Evolutionary conservation across 192 early-diverging fungal species (phyloP).

Genomic region (Backusella liffmaniae): DNA sequence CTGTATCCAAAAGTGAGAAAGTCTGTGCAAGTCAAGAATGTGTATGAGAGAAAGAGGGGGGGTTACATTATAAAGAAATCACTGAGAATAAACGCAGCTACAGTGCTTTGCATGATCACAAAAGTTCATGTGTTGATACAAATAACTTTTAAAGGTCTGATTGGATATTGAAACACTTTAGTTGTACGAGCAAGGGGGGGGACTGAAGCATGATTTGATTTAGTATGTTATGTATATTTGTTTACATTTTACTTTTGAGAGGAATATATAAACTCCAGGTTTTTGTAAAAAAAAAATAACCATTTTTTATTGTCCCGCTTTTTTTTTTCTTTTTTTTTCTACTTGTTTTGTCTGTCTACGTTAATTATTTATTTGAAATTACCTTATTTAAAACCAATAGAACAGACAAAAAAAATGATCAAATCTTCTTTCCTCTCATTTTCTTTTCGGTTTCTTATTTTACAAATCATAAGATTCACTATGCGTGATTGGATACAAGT

Average conservation of each 20-base stretch:
- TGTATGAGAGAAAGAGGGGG: not conserved
- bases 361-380: not conserved
- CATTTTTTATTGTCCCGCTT: too few species aligned
- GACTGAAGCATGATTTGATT: conserved; percentile 7
- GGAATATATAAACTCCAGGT: too few species aligned
- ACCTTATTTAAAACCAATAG: not conserved
- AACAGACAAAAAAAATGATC: not conserved
- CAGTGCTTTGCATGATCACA: conserved; percentile 6
- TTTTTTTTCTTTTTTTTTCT: too few species aligned
- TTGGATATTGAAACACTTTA: conserved; percentile 1
- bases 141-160: conserved; percentile 9
- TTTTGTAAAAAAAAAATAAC: not conserved
- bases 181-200: not conserved
- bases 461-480: conserved; percentile 12
- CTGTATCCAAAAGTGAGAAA: not conserved
- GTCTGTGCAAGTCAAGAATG: conserved; percentile 9
- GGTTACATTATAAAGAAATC: conserved; percentile 8
- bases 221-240: not conserved
- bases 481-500: conserved; percentile 22
- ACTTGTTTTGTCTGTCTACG: too few species aligned
- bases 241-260: not conserved
- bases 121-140: conserved; percentile 1
- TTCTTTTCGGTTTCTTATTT: conserved; percentile 15
- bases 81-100: not conserved
- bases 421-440: conserved; percentile 10